Percentiles rank a stretch among this genome's conserved stretches.
Conservation (phyloP, 805 yeast species). For the Metschnikowia amazonensis region DNA sequence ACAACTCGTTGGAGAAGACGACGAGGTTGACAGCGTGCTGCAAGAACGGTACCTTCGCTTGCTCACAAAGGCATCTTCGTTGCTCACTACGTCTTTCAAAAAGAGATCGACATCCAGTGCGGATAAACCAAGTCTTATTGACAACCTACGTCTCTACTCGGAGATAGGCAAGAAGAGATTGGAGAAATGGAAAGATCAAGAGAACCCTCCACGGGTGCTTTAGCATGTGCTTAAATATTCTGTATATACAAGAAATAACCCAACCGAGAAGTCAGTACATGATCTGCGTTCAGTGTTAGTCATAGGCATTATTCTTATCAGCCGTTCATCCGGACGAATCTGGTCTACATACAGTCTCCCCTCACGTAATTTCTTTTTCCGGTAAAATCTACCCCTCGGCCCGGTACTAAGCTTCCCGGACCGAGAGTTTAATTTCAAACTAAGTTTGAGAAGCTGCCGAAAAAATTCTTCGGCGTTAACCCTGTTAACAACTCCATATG, state of each 20-base stretch:
- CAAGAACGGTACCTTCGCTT: slow-evolving; percentile 13
- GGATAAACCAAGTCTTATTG: slow-evolving; percentile 8
- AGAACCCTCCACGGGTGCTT: slow-evolving; percentile 17
- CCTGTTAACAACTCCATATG: not conserved
- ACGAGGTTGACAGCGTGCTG: slow-evolving; percentile 1
- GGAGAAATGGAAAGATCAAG: slow-evolving; percentile 24
- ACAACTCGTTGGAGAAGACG: not conserved
- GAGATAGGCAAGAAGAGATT: slow-evolving; percentile 27
- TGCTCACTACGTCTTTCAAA: slow-evolving; percentile 15
- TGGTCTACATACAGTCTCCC: not conserved
- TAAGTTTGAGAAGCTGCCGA: not conserved
- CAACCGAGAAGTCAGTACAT: not conserved
- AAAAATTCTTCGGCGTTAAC: not conserved
- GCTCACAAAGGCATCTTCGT: slow-evolving; percentile 10
- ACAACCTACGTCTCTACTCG: slow-evolving; percentile 22
- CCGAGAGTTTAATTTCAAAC: not conserved
- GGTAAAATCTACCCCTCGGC: not conserved
- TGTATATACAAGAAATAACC: not conserved
- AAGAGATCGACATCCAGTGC: slow-evolving; percentile 4
- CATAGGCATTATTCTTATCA: not conserved
- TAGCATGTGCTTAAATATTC: slow-evolving; percentile 12
- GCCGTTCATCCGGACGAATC: not conserved
- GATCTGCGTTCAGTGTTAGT: not conserved
- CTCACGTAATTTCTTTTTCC: not conserved
- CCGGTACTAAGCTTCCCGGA: not conserved